A percentile compares a stretch with the other conserved stretches of the same genome.
phyloP scores from a whole-genome alignment of 2,329 filamentous ascomycete species.

The Monosporascus sp. region DNA sequence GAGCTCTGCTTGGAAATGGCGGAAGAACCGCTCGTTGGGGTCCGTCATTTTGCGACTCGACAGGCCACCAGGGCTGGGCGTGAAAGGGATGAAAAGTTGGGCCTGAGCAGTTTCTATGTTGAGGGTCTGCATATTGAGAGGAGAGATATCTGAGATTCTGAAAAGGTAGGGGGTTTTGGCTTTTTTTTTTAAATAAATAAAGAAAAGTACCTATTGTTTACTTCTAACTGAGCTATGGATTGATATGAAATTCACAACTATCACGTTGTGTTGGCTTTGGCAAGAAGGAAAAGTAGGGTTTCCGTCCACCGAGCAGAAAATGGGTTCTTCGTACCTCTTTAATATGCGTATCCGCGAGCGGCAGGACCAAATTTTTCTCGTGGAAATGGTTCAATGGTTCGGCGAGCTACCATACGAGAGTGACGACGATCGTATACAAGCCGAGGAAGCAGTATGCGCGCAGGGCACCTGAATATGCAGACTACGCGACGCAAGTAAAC shows the following conservation, averaged over 20 bases:
- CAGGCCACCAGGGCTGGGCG: conserved; percentile 15
- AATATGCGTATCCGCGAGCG: neutral
- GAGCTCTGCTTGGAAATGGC: conserved; percentile 73
- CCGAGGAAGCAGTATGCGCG: neutral
- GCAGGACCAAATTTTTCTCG: neutral
- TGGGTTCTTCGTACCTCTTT: neutral
- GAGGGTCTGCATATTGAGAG: neutral
- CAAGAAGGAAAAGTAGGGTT: neutral
- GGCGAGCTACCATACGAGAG: neutral
- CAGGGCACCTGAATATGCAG: neutral
- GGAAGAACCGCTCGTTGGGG: conserved; percentile 76
- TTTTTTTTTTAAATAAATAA: neutral
- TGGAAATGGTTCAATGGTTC: neutral
- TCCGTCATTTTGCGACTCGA: conserved; percentile 33
- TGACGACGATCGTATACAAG: neutral
- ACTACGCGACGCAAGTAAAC: neutral
- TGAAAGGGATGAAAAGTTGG: conserved; percentile 21
- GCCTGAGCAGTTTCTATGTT: conserved; percentile 10
- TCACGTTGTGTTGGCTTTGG: too few relatives aligned
- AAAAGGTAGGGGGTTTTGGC: too few relatives aligned
- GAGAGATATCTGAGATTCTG: too few relatives aligned
- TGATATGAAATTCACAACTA: too few relatives aligned
- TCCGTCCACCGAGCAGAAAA: neutral
- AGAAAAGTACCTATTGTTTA: neutral
- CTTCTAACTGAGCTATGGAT: neutral